Evolutionary conservation across 805 yeast species (phyloP).

Genomic region (Ogataea trehaloabstinens): DNA sequence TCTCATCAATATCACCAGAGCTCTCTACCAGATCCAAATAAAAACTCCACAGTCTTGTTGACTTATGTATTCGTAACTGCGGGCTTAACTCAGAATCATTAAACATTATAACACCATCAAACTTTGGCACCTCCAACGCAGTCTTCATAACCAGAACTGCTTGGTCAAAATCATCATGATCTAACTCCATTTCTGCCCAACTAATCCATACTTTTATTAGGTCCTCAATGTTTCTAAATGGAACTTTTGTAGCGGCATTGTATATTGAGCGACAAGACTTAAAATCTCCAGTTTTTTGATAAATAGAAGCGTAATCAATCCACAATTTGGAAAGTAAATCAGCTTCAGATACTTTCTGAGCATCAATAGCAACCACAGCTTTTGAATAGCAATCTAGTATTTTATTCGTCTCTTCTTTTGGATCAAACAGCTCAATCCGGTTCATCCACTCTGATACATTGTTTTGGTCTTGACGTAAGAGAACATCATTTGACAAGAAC

Average conservation of each 20-base stretch:
- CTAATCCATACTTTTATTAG: constrained; percentile 65
- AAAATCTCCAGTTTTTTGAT: constrained; percentile 53
- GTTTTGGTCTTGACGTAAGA: constrained; percentile 59
- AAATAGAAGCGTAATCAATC: constrained; percentile 66
- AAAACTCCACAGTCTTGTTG: constrained; percentile 66
- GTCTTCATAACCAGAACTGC: constrained; percentile 36
- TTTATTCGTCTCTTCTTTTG: constrained; percentile 36
- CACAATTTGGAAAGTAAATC: constrained; percentile 57
- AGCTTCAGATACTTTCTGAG: constrained; percentile 44
- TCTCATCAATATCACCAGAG: constrained; percentile 40
- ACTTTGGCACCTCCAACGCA: constrained; percentile 29
- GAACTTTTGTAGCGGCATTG: constrained; percentile 67
- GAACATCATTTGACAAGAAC: constrained; percentile 62
- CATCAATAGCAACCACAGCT: constrained; percentile 67
- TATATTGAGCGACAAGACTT: constrained; percentile 61
- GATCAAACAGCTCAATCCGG: constrained; percentile 47
- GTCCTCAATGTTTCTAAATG: constrained; percentile 60
- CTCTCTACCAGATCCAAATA: constrained; percentile 71
- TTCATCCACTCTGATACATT: constrained; percentile 68
- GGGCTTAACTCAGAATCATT: constrained; percentile 46
- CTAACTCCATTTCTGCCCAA: constrained; percentile 71
- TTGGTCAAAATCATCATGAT: constrained; percentile 42
- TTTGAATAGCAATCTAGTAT: constrained; percentile 56
- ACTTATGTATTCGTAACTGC: constrained; percentile 58
- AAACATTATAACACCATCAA: constrained; percentile 23